Evolutionary conservation across 2,329 filamentous ascomycete genomes (phyloP).

Genomic region (Sporothrix luriei): DNA sequence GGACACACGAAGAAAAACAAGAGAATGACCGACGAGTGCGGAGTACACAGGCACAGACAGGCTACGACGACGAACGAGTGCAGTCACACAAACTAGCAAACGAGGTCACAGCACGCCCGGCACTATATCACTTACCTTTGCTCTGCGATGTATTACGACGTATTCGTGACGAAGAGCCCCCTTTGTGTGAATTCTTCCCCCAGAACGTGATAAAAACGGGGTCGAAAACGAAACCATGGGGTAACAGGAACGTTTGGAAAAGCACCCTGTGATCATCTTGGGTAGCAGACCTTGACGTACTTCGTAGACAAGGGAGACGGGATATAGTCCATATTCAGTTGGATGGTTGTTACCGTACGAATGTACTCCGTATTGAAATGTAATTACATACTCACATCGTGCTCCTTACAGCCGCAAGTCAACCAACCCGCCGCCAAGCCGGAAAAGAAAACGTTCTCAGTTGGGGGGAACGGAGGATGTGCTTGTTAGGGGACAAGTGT

Average conservation of each 20-base stretch:
- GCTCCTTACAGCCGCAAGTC: slow-evolving; percentile 2
- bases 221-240: slow-evolving; percentile 17
- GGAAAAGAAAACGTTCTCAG: neutral
- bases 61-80: slow-evolving; percentile 10
- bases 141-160: neutral
- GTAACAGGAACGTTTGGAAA: neutral
- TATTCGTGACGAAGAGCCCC: neutral
- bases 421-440: slow-evolving; percentile 9
- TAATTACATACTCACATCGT: too few relatives aligned
- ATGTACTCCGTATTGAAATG: too few relatives aligned
- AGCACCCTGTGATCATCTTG: neutral
- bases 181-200: neutral
- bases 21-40: neutral
- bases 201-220: slow-evolving; percentile 1
- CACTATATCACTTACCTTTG: neutral
- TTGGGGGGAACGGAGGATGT: slow-evolving; percentile 1
- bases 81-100: slow-evolving; percentile 12
- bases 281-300: neutral
- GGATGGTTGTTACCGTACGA: too few relatives aligned
- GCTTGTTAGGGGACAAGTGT: neutral
- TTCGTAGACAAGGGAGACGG: neutral
- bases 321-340: too few relatives aligned
- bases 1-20: neutral
- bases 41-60: neutral
- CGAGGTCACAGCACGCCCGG: neutral